Base-by-base conservation (phyloP, 2,329 filamentous ascomycete genomes). In the Phialophora chinensis region DNA sequence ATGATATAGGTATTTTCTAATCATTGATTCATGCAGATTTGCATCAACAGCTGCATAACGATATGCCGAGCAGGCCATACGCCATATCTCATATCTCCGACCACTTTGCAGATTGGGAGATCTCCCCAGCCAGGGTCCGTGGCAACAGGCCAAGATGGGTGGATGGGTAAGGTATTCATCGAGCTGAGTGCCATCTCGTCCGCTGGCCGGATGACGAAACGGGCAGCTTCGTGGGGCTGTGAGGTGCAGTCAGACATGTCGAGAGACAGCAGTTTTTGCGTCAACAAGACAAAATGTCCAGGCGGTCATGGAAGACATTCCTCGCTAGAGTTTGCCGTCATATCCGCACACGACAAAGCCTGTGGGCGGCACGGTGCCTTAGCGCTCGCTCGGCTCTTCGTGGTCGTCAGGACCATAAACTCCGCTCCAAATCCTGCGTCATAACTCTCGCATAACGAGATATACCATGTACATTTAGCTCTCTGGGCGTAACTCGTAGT, bases 1-100 rank as follows among this genome's bases (percentile, higher is more conserved):
- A n/a, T 44, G 38, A 20, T 52, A 52, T 52, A 23, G 49, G 4
- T 29, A 54, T 25, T 29, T 25, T 12, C 27, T 11, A 29, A 27
- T 53, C 59, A 54, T 4, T 20, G 47, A 53, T 42, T 42, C 58
- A 54, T 53, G 20, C 33, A 20, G 44, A 61, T 23, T 12, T 31
- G 44, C 57, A 50, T 38, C 38, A 11, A 31, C 20, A 10, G 29
- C 38, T 47, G 27, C 57, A 49, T 47, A 35, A 20, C 25, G 29
- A 5, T 42, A 61, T 61, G 59, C 31, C 47, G 44, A 35, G 4
- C 52, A 17, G 52, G 14, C n/a, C 29, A 17, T 7, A 61, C 47
- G 23, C 59, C 59, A 44, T 44, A 54, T 27, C 20, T 47, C 59
- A 61, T 61, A 61, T 53, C 49, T 61, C 47, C 59, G 49, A 25